Base-by-base conservation (phyloP, 108 stramenopile species). In the Chaetoceros muelleri region DNA sequence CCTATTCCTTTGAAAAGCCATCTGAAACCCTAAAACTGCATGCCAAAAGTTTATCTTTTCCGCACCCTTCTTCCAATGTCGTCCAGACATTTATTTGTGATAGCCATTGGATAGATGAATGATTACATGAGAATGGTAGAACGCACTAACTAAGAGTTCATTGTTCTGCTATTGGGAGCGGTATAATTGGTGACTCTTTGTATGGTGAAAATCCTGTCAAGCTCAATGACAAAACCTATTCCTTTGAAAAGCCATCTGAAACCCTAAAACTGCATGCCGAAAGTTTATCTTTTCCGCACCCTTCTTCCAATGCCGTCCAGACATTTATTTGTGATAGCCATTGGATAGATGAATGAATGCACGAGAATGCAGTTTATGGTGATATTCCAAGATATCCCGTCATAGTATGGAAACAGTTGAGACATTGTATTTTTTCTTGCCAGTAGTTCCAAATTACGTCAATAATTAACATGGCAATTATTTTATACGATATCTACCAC, bases 71-170 rank as follows among this genome's bases (percentile, higher is more conserved):
- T n/a, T n/a, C n/a, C n/a, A n/a, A n/a, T n/a, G 44, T 18, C 44
- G 18, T 17, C 18, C 44, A 45, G 18, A 18, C 18, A 18, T 17
- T 45, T 18, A 18, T 18, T 45, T 45, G n/a, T n/a, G n/a, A n/a
- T n/a, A n/a, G n/a, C n/a, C n/a, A n/a, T n/a, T n/a, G n/a, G n/a
- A n/a, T n/a, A n/a, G n/a, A n/a, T n/a, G n/a, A n/a, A n/a, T n/a
- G 44, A 45, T 45, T 45, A 18, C n/a, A n/a, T n/a, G n/a, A n/a
- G n/a, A n/a, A n/a, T n/a, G n/a, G n/a, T n/a, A 53, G 95, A 18
- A 82, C 92, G 2, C 95, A 94, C 67, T 92, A 95, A 67, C 72
- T 95, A 21, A 67, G 95, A 26, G 57, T 95, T 28, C 95, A 95
- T 69, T 79, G 73, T 46, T 69, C 80, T 27, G 61, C 52, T 3